Evolutionary conservation across 768 basidiomycete species (phyloP), one percentile per base, ranked within the genome.

Genomic region (Boletus coccyginus): DNA sequence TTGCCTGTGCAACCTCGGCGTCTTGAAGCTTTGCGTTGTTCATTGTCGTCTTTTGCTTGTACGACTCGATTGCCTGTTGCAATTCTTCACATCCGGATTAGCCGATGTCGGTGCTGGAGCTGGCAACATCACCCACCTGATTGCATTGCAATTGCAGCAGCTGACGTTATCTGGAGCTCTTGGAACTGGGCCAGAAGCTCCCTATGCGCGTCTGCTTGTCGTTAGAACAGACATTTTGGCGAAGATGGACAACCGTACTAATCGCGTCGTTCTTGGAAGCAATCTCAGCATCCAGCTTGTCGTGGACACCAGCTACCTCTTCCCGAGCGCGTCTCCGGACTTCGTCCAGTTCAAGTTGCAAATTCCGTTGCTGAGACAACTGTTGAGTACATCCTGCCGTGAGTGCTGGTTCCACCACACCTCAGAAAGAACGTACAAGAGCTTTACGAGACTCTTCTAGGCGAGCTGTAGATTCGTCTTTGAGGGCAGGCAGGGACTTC

Each of bases 361-460:
- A 72, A 7, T 80, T 78, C 24, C 83, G 79, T 66, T 90, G 87
- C 65, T 88, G 87, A 12, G 84, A 79, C 33, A 86, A 66, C 88
- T 90, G 59, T 27, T 14, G 32, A 17, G 17, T 42, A 32, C 40
- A 38, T 48, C 13, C n/a, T 19, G 16, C 12, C 45, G 38, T 47
- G 32, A 54, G 56, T 36, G 50, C 19, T 29, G 3, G 10, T 35
- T 40, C 29, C 12, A 32, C 11, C 21, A 38, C 17, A 14, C 13
- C 3, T 17, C 31, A 29, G 24, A 21, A 46, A 36, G 17, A 21
- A 53, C 84, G 59, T 69, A 88, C 86, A 61, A 90, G 67, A 51
- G 87, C 86, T 64, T 84, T 86, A 45, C 83, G 77, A 16, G 87
- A 88, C 60, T 87, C 88, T 61, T 89, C 88, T 14, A 88, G 27